Base-by-base conservation (phyloP, 2,329 filamentous ascomycete genomes). In the Apiospora hydei region DNA sequence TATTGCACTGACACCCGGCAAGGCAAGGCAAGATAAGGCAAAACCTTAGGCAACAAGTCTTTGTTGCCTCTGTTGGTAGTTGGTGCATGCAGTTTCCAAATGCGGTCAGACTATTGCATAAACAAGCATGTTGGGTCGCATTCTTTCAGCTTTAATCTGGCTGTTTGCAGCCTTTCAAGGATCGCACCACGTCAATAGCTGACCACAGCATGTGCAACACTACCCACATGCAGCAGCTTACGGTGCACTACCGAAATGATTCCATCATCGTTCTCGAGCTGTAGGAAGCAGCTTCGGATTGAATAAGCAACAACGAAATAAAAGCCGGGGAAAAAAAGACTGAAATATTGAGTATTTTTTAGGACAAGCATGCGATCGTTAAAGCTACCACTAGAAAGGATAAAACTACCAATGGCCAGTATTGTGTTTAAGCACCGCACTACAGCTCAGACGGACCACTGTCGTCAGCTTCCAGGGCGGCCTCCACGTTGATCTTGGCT, bases 401-500 rank as follows among this genome's bases (percentile, higher is more conserved):
- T 4, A 46, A 13, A 30, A 68, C 1, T 14, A 61, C 53, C 7
- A 61, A 21, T 38, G 18, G 16, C 16, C 21, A 41, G 57, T 41
- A 41, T 24, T 2, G 24, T 14, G 34, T 13, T n/a, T 2, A 26
- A 34, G 14, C 43, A 49, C 8, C 38, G 21, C 67, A 26, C 75
- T 74, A 80, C 47, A 80, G 68, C 71, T 80, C 80, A 57, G 74
- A 75, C 68, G 74, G 74, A 74, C 77, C 57, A 38, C 34, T 41
- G 30, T 41, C 57, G 18, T 81, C 80, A 11, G 73, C 74, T 71
- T 72, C 73, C 64, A 82, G 73, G 44, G 77, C 80, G 74, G 77
- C 73, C 67, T 80, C 73, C 4, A 85, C 79, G 72, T 85, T 76
- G 18, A 85, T 76, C 34, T 77, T 72, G 1, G 70, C 74, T 16